phyloP scores from a whole-genome alignment of 1,139 yeast genomes.

The Hyphopichia wangnamkhiaoensis region DNA sequence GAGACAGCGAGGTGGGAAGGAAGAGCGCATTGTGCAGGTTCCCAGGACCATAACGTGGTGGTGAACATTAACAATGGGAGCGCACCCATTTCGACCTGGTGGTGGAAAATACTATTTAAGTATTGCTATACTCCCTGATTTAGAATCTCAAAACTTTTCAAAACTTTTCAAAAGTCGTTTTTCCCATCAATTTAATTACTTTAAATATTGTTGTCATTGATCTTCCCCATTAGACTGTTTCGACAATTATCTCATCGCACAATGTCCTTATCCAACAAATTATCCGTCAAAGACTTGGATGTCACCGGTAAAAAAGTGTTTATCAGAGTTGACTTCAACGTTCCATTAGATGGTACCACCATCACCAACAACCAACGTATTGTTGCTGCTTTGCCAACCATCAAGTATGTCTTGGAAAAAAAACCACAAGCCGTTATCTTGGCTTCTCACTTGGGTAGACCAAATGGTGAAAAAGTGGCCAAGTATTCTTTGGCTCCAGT shows the following conservation, averaged over 20 bases:
- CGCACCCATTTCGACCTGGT: too few species aligned
- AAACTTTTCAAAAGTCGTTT: too few species aligned
- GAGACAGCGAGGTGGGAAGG: too few species aligned
- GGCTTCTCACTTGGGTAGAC: constrained; percentile 97
- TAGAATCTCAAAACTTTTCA: too few species aligned
- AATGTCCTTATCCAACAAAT: constrained; percentile 91
- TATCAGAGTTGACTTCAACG: constrained; percentile 97
- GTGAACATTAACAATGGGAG: not conserved
- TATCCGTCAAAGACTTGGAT: constrained; percentile 86
- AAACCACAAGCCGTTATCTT: constrained; percentile 86
- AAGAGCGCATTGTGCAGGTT: constrained; percentile 2
- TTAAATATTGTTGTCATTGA: too few species aligned
- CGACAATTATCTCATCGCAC: constrained; percentile 2
- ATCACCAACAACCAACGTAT: constrained; percentile 99
- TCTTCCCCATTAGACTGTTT: too few species aligned
- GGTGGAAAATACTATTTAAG: not conserved
- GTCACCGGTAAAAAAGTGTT: constrained; percentile 89
- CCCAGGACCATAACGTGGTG: constrained; percentile 1
- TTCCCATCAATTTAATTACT: too few species aligned
- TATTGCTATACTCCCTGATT: not conserved
- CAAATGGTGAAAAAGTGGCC: constrained; percentile 82
- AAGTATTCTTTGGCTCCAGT: constrained; percentile 93
- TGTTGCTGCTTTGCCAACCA: constrained; percentile 97
- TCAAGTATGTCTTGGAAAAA: constrained; percentile 85
- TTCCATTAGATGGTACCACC: constrained; percentile 91